Conservation (phyloP, 2,329 filamentous ascomycete genomes). For the Hortaea werneckii region DNA sequence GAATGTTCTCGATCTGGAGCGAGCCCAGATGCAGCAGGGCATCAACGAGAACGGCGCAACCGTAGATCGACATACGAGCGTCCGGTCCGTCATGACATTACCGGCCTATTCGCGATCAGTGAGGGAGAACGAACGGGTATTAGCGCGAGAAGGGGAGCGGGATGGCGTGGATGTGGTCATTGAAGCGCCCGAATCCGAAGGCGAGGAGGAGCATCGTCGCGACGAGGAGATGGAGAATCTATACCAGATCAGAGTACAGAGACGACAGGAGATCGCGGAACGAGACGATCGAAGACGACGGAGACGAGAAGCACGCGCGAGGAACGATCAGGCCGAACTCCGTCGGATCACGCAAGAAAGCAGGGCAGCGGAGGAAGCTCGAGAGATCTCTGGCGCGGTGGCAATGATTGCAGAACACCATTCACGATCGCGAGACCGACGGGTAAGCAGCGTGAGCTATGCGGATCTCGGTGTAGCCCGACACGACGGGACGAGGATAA, state of each 20-base stretch:
- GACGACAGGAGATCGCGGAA: constrained; percentile 65
- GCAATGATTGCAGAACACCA: constrained; percentile 50
- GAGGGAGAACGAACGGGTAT: constrained; percentile 65
- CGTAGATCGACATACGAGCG: constrained; percentile 72
- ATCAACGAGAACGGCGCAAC: constrained; percentile 16
- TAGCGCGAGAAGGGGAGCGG: constrained; percentile 82
- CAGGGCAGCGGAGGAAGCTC: constrained; percentile 40
- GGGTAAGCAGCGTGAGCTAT: constrained; percentile 67
- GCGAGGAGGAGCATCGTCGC: constrained; percentile 67
- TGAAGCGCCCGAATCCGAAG: constrained; percentile 68
- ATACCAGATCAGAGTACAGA: constrained; percentile 75
- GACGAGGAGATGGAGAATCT: constrained; percentile 88
- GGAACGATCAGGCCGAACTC: constrained; percentile 61
- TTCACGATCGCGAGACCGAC: constrained; percentile 50
- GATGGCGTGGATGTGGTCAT: constrained; percentile 85
- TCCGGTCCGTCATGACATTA: constrained; percentile 89
- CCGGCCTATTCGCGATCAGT: constrained; percentile 71
- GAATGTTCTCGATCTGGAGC: constrained; percentile 14
- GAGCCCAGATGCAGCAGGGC: constrained; percentile 13
- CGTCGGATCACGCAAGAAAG: constrained; percentile 50
- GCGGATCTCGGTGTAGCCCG: constrained; percentile 64
- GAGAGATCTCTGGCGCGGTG: constrained; percentile 26
- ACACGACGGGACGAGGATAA: constrained; percentile 65
- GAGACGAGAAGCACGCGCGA: constrained; percentile 59
- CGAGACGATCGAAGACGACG: constrained; percentile 64